Evolutionary conservation across 768 basidiomycete genomes (phyloP).

Genomic region (Trametes gibbosa): DNA sequence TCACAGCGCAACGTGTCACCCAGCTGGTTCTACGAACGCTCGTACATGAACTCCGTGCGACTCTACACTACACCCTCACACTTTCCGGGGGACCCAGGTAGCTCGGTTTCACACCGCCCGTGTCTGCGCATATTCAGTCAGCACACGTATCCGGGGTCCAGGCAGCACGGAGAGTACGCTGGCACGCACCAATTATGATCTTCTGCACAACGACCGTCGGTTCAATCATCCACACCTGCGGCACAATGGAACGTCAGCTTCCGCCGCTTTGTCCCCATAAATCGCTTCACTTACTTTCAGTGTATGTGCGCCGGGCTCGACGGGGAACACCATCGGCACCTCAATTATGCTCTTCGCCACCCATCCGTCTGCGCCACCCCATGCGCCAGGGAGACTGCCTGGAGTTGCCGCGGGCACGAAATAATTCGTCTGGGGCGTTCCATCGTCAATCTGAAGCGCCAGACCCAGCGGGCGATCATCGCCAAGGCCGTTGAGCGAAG

Average conservation of each 20-base stretch:
- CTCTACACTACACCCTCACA: slow-evolving; percentile 20
- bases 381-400: slow-evolving; percentile 43
- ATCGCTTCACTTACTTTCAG: slow-evolving; percentile 42
- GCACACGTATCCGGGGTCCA: neutral
- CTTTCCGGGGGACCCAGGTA: slow-evolving; percentile 69
- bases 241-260: neutral
- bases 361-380: slow-evolving; percentile 50
- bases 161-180: neutral
- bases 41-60: neutral
- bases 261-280: neutral
- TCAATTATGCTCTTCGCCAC: slow-evolving; percentile 51
- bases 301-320: slow-evolving; percentile 53
- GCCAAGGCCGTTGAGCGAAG: slow-evolving; percentile 52
- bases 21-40: neutral
- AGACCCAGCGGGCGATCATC: slow-evolving; percentile 48
- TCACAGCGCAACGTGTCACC: neutral
- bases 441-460: slow-evolving; percentile 49
- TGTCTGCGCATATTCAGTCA: slow-evolving; percentile 38
- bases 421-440: slow-evolving; percentile 39
- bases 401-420: slow-evolving; percentile 48
- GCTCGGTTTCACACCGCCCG: slow-evolving; percentile 51
- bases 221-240: slow-evolving; percentile 53
- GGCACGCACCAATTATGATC: slow-evolving; percentile 53
- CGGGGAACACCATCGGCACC: slow-evolving; percentile 39
- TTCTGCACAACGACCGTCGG: slow-evolving; percentile 60